Evolutionary conservation across 164 flowering plant species (phyloP), one percentile per base, ranked within the genome.

Genomic region (Magnolia kwangsiensis): DNA sequence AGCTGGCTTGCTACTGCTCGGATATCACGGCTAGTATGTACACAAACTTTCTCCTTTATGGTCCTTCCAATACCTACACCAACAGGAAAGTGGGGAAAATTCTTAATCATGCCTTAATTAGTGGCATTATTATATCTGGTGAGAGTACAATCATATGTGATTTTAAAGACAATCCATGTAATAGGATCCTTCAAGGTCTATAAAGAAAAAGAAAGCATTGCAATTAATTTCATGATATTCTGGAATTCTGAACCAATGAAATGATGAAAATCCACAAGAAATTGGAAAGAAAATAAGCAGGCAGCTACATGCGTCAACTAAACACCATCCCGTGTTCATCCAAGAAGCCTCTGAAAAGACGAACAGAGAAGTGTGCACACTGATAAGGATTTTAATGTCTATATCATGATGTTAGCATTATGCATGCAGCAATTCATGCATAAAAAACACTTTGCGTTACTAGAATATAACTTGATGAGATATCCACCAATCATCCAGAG

Each of bases 1-100:
- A 96, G 83, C 82, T 96, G 99, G 82, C 98, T 92, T 74, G 99
- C 99, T 61, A 94, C 90, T 69, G 98, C 94, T 64, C 99, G 97
- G 75, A 96, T 96, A 81, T 96, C 99, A 86, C 99, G 98, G 84
- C 99, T 96, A 31, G 98, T 96, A 80, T 96, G 99, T 8, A 93
- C 93, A 84, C 98, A 92, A 50, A 96, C 99, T 79, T 92, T 96
- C 81, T 96, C 98, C 82, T 89, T 96, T 19, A 96, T 91, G 24
- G 99, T 96, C 83, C 85, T 96, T 70, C 99, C 99, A 31, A 96
- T 88, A 79, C 99, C 99, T 96, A 77, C 75, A 84, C 51, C 72
- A 63, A 51, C 45, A 72, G 20, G 68, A 72, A 79, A 61, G 20
- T 37, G 7, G 2, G 50, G 14, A 24, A 51, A 8, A 51, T 14